Evolutionary conservation across 2,329 filamentous ascomycete species (phyloP), one percentile per base, ranked within the genome.

Genomic region (Aspergillus ruber): DNA sequence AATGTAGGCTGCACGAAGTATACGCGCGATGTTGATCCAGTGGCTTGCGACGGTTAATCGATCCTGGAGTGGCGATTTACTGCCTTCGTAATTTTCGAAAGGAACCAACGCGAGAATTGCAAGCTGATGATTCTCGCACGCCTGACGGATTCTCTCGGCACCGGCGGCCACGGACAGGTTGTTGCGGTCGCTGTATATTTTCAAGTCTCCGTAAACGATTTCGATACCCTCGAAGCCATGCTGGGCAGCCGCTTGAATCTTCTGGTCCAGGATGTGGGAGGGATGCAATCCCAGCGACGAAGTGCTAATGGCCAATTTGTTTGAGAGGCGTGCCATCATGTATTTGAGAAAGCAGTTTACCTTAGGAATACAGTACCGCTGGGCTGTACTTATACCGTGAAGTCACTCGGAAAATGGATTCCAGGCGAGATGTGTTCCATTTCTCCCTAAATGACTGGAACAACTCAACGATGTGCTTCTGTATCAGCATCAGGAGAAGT

Each of bases 31-130:
- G 3, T 59, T 53, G 10, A 69, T 52, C 68, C 67, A 70, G n/a
- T 61, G 55, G 4, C 38, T 27, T 3, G 65, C 66, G 2, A 44
- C 50, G 2, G 52, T 18, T 2, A 71, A 56, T 45, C 68, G 54
- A 1, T 60, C 52, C 1, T 47, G 6, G 2, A 70, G 49, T 0
- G 62, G 56, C 0, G 57, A 51, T 20, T 44, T 46, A 13, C 60
- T 46, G 27, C 66, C 68, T 50, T 71, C 66, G 45, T 63, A 69
- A 48, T 68, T 68, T 46, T 68, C 62, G 18, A 71, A 68, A 1
- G 67, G 59, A 4, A 60, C 65, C 12, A 68, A 42, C 1, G 62
- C 53, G 3, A 69, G 15, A 3, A 67, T 59, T 7, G 56, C 46
- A 1, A 69, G 15, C 4, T 48, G 32, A 27, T 40, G 29, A 0